phyloP scores from a whole-genome alignment of 1,284 basidiomycete species.

The Irpex rosettiformis region DNA sequence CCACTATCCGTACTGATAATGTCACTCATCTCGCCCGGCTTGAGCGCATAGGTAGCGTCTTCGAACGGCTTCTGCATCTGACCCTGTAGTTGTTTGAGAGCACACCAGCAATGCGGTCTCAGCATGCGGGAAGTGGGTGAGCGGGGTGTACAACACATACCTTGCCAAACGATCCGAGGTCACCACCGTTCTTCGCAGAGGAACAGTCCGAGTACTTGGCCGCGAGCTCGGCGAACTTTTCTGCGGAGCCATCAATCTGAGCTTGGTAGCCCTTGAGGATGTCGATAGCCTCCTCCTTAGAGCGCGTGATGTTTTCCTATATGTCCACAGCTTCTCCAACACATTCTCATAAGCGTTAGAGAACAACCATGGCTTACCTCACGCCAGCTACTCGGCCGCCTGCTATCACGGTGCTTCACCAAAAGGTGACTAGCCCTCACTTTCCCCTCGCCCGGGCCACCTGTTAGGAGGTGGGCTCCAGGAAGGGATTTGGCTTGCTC shows the following conservation, averaged over 20 bases:
- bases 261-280: slow-evolving; percentile 66
- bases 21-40: slow-evolving; percentile 83
- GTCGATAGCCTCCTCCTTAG: slow-evolving; percentile 86
- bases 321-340: too few species aligned
- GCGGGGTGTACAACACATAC: slow-evolving; percentile 15
- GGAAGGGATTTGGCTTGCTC: slow-evolving; percentile 65
- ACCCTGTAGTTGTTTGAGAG: slow-evolving; percentile 34
- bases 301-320: slow-evolving; percentile 80
- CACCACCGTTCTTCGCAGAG: slow-evolving; percentile 76
- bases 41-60: slow-evolving; percentile 81
- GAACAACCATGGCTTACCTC: slow-evolving; percentile 55
- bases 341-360: slow-evolving; percentile 1
- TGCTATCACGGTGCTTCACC: slow-evolving; percentile 87
- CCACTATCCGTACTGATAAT: slow-evolving; percentile 92
- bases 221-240: slow-evolving; percentile 78
- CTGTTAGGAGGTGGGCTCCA: slow-evolving; percentile 57
- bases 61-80: slow-evolving; percentile 99
- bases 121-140: too few species aligned
- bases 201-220: slow-evolving; percentile 81
- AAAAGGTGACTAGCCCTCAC: slow-evolving; percentile 94
- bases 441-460: slow-evolving; percentile 41
- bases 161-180: slow-evolving; percentile 82
- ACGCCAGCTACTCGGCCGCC: slow-evolving; percentile 91
- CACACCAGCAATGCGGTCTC: not conserved
- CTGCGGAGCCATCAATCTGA: slow-evolving; percentile 56